A percentile compares a stretch with the other conserved stretches of the same genome.
These are phyloP conservation scores for Chrysoporthe austroafricana DNA, from an alignment of 2,329 filamentous ascomycete genomes.

Conservation along the genomic window DNA sequence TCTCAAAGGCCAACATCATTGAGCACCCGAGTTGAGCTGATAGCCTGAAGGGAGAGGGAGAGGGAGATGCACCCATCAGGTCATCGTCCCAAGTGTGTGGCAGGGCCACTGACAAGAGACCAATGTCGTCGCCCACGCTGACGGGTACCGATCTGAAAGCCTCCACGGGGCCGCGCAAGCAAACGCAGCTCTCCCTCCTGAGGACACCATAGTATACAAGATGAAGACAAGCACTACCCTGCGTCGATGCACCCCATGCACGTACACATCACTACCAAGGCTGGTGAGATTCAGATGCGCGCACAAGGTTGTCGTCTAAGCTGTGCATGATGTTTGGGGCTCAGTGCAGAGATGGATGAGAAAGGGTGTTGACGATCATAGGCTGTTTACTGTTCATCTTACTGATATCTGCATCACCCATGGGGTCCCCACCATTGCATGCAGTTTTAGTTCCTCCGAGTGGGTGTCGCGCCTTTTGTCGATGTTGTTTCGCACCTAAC, in stretches of 20 bases:
- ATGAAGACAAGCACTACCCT: background rate
- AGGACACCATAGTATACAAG: background rate
- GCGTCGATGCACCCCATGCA: too few species aligned
- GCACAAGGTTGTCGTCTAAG: background rate
- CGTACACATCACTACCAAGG: background rate
- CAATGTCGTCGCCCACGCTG: conserved; percentile 14
- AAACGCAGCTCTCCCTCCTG: conserved; percentile 6
- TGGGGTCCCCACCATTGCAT: conserved; percentile 7
- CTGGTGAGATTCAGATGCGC: background rate
- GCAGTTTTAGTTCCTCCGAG: conserved; percentile 10
- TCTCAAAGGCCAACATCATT: background rate
- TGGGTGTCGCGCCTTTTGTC: background rate
- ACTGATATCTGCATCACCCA: conserved; percentile 10
- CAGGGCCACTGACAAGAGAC: conserved; percentile 5
- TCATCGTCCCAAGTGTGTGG: background rate
- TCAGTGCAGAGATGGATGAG: conserved; percentile 2
- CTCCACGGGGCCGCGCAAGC: conserved; percentile 14
- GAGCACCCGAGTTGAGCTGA: background rate
- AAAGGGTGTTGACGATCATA: conserved; percentile 2
- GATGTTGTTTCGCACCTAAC: background rate
- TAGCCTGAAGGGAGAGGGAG: background rate
- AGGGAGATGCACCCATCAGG: background rate
- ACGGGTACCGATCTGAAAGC: conserved; percentile 22
- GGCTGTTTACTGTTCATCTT: background rate
- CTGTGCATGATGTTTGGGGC: background rate